These are phyloP conservation scores for Solanum ahanhuiri DNA, from an alignment of 257 asterid species.

Conservation along the genomic window DNA sequence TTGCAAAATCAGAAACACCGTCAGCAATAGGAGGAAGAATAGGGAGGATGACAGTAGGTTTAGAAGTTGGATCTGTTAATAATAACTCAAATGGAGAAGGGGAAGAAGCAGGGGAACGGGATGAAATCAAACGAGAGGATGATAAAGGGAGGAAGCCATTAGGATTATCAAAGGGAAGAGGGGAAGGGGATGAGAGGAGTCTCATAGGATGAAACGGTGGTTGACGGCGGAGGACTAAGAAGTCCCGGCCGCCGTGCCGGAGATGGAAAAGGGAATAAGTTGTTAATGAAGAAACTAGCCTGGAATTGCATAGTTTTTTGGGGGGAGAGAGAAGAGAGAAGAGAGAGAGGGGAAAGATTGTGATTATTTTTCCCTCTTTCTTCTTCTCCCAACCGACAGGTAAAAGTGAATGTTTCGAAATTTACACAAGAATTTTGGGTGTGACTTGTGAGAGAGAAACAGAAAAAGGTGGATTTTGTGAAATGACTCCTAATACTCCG, in stretches of 20 bases:
- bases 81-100: neutral
- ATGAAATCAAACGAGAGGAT: neutral
- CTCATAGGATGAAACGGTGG: constrained; percentile 29
- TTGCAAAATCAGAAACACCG: constrained; percentile 27
- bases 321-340: neutral
- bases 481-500: neutral
- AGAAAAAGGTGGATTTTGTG: neutral
- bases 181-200: constrained; percentile 6
- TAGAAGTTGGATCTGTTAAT: neutral
- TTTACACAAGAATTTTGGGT: neutral
- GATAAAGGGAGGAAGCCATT: constrained; percentile 5
- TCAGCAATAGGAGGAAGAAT: constrained; percentile 13
- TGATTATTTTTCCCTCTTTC: neutral
- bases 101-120: neutral
- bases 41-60: neutral
- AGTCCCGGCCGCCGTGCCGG: constrained; percentile 3
- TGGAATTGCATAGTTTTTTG: constrained; percentile 29
- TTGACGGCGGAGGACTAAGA: neutral
- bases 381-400: constrained; percentile 3
- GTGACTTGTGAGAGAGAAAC: neutral
- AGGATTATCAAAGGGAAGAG: neutral
- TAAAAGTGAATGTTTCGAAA: neutral
- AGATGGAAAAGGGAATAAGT: constrained; percentile 2
- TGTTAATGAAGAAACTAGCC: neutral
- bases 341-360: neutral